phyloP scores from a whole-genome alignment of 495 filamentous ascomycete genomes.

The Umbilicaria muhlenbergii region DNA sequence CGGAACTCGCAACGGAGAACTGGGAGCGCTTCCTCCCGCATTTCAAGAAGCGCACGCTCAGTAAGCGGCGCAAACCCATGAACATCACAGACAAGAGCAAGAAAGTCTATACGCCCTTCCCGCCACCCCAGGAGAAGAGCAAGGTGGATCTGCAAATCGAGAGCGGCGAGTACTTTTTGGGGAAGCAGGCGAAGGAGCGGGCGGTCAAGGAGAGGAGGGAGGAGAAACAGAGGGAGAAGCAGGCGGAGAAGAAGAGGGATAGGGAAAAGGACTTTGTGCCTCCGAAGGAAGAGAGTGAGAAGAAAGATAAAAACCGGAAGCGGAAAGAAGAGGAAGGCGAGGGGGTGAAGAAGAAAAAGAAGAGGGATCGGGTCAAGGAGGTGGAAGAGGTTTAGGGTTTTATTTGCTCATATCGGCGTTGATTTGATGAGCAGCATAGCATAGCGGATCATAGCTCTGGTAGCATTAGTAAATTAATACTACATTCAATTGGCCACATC shows the following conservation, averaged over 20 bases:
- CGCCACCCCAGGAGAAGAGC: constrained; percentile 69
- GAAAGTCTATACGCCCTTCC: constrained; percentile 81
- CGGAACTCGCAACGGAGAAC: constrained; percentile 67
- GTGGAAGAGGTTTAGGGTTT: not conserved
- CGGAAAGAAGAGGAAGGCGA: constrained; percentile 39
- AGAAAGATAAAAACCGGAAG: constrained; percentile 35
- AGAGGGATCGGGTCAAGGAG: constrained; percentile 28
- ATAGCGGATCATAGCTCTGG: too few species aligned
- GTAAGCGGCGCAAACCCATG: constrained; percentile 64
- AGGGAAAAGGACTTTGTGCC: constrained; percentile 73
- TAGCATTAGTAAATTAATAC: too few species aligned
- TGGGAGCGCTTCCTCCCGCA: constrained; percentile 96
- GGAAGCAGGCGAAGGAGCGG: constrained; percentile 79
- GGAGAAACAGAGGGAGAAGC: constrained; percentile 70
- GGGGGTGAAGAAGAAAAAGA: constrained; percentile 23
- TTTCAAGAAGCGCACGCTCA: constrained; percentile 91
- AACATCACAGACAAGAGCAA: constrained; percentile 87
- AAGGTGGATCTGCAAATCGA: constrained; percentile 98
- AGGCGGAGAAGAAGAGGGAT: constrained; percentile 75
- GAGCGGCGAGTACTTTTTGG: constrained; percentile 90
- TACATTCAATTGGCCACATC: too few species aligned
- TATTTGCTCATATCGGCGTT: too few species aligned
- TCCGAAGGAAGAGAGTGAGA: constrained; percentile 50
- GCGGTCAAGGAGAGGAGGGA: constrained; percentile 60
- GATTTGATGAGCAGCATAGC: too few species aligned